Evolutionary conservation across 495 filamentous ascomycete species (phyloP).

Genomic region (Penicillium ochrochloron): DNA sequence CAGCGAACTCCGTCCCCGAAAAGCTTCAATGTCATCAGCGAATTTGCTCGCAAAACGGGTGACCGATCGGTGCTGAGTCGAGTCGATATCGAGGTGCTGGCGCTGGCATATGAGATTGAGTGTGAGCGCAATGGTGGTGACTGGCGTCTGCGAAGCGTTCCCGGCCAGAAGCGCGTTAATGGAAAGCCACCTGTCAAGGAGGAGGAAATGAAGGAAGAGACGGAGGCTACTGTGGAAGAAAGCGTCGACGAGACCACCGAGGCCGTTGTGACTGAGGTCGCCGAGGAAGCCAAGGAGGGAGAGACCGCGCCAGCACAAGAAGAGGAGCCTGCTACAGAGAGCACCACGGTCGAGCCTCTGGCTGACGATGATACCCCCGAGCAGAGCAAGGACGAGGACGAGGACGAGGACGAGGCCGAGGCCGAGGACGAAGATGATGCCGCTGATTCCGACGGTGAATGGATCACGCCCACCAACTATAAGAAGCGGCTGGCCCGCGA

Average conservation of each 20-base stretch:
- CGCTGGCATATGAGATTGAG: slow-evolving; percentile 89
- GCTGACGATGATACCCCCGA: slow-evolving; percentile 18
- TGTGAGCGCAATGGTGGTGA: slow-evolving; percentile 82
- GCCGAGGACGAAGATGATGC: slow-evolving; percentile 50
- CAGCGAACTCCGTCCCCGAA: slow-evolving; percentile 72
- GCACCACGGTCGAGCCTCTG: slow-evolving; percentile 9
- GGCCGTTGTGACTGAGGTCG: slow-evolving; percentile 28
- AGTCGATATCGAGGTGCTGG: slow-evolving; percentile 86
- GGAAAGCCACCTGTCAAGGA: slow-evolving; percentile 63
- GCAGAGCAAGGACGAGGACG: slow-evolving; percentile 36
- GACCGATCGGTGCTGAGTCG: slow-evolving; percentile 85
- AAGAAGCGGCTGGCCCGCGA: slow-evolving; percentile 78
- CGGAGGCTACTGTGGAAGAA: slow-evolving; percentile 34
- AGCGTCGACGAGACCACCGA: slow-evolving; percentile 37
- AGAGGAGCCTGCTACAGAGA: slow-evolving; percentile 4
- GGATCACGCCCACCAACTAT: slow-evolving; percentile 95
- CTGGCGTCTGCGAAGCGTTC: slow-evolving; percentile 77
- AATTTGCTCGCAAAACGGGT: slow-evolving; percentile 88
- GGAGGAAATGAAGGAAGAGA: slow-evolving; percentile 36
- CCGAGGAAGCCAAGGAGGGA: slow-evolving; percentile 24
- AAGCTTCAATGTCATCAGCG: slow-evolving; percentile 76
- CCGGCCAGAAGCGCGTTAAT: slow-evolving; percentile 77
- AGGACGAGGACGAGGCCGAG: slow-evolving; percentile 40
- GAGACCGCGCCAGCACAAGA: slow-evolving; percentile 21
- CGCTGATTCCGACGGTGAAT: slow-evolving; percentile 69